Conservation (phyloP, 2,329 filamentous ascomycete species). For the Microdochium nivale region DNA sequence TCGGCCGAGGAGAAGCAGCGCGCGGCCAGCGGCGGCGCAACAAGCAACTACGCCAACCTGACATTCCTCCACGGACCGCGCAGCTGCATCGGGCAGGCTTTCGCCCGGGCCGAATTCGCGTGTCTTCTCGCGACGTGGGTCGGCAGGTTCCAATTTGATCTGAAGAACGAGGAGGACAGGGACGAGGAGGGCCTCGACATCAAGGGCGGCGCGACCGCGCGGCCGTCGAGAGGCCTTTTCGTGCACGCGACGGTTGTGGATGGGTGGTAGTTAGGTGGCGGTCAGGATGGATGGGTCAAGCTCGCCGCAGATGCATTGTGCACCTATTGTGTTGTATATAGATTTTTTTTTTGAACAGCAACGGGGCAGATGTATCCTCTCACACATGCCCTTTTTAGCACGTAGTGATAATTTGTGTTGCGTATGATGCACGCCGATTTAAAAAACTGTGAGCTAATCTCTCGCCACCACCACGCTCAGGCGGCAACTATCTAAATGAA, state of each 20-base stretch:
- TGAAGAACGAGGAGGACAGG: constrained; percentile 49
- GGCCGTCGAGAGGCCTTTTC: constrained; percentile 64
- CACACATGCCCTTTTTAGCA: no score
- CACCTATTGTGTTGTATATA: no score
- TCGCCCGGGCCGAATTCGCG: constrained; percentile 78
- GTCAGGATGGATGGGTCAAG: neutral
- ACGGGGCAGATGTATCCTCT: no score
- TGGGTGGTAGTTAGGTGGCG: constrained; percentile 44
- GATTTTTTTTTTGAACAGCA: no score
- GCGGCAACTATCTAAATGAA: no score
- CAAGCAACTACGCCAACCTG: constrained; percentile 67
- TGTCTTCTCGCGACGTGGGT: constrained; percentile 71
- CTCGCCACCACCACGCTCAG: no score
- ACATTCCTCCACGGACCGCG: constrained; percentile 83
- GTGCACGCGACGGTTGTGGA: constrained; percentile 59
- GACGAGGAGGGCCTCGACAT: constrained; percentile 61
- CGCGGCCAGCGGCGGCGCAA: constrained; percentile 59
- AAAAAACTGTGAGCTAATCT: no score
- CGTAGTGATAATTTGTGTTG: no score
- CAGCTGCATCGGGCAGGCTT: constrained; percentile 75
- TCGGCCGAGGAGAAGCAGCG: constrained; percentile 24
- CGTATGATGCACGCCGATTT: no score
- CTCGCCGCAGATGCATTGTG: no score
- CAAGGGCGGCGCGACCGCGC: constrained; percentile 61
- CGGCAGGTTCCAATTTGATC: constrained; percentile 60